Evolutionary conservation across 1,284 basidiomycete species (phyloP).

Genomic region (Polyporus tsugae): DNA sequence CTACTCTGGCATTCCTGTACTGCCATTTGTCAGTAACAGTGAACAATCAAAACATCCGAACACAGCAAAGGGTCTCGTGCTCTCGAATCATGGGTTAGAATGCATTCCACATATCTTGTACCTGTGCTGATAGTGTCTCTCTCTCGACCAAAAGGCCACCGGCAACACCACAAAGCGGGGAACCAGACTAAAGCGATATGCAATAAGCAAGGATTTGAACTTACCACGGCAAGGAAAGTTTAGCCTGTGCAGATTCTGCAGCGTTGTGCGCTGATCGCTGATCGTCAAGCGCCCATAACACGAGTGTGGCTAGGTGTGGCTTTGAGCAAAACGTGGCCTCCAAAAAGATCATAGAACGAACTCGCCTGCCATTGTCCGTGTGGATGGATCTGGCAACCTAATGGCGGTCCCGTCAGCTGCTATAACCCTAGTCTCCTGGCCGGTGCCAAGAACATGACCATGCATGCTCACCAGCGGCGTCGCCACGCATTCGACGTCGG

Average conservation of each 20-base stretch:
- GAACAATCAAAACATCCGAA: background rate
- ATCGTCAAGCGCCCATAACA: background rate
- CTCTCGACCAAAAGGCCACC: background rate
- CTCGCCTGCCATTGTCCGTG: background rate
- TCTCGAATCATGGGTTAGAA: background rate
- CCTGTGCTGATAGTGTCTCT: background rate
- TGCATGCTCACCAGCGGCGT: slow-evolving; percentile 1
- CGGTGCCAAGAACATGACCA: background rate
- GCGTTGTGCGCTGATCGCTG: background rate
- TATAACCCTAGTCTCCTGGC: background rate
- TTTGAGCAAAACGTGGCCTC: background rate
- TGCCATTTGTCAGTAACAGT: background rate
- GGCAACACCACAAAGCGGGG: background rate
- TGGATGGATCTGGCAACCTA: background rate
- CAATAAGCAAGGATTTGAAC: background rate
- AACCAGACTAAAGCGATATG: background rate
- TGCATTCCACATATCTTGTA: background rate
- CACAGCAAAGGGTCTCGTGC: background rate
- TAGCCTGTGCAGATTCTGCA: background rate
- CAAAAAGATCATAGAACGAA: slow-evolving; percentile 4
- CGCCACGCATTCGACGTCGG: slow-evolving; percentile 3
- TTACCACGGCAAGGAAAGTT: background rate
- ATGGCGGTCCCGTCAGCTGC: background rate
- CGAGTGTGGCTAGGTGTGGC: slow-evolving; percentile 2
- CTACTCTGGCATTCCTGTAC: background rate